Base-by-base conservation (phyloP, 441 rosid species). In the Arabidopsis lyrata region DNA sequence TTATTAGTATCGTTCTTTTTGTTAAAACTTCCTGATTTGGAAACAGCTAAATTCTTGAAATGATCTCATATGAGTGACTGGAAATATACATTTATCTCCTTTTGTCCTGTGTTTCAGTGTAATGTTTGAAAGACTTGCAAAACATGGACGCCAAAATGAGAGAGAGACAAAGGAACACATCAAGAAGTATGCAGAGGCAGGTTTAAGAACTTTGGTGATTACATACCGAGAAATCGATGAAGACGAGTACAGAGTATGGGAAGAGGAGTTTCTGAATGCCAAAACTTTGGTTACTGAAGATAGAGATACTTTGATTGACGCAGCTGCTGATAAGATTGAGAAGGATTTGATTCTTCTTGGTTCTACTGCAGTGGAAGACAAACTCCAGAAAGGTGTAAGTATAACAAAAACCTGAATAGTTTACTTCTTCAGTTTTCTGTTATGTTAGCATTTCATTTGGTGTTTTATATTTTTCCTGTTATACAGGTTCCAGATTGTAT, bases 281-380 rank as follows among this genome's bases (percentile, higher is more conserved):
- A 90, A 90, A 79, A 82, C 75, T 77, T 61, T 83, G 74, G 86
- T 90, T 4, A 78, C 80, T 65, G 89, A 88, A 32, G 85, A 90
- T 48, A 81, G 89, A 72, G 95, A 88, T 61, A 85, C 55, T 42
- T 72, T 81, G 31, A 72, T 90, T 61, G 95, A 87, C 47, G 81
- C 76, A 58, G 79, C 84, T 72, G 95, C 96, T 66, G 89, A 85
- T 49, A 86, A 77, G 53, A 85, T 95, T 45, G 99, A 95, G 73
- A 84, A 74, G 69, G 83, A 86, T 73, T 78, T 95, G 48, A 68
- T 86, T 80, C 97, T 95, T 78, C 90, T 95, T 64, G 99, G 99
- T 22, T 95, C 92, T 63, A 91, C 97, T 65, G 99, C 98, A n/a
- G 97, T 95, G 16, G 98, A 95, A 83, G 99, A 95, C 80, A 95